Evolutionary conservation across 306 rosid species (phyloP), one percentile per base, ranked within the genome.

Genomic region (Lathyrus tuberosus): DNA sequence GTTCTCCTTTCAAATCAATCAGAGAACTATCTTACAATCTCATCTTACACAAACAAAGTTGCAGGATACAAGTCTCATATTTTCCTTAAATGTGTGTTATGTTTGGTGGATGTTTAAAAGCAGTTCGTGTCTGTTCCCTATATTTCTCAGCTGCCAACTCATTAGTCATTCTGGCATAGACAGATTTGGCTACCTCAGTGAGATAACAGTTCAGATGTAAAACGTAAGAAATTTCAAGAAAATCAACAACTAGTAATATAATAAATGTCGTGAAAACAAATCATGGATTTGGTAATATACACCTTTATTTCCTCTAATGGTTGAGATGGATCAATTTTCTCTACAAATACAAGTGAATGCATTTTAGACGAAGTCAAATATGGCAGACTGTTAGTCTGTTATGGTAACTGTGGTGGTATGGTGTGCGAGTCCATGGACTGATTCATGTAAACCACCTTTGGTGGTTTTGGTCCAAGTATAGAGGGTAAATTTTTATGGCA

Each of bases 301-400:
- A 24, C 22, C 69, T 64, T 64, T 33, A 64, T 64, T 64, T 64
- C 10, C 53, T 24, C 37, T 6, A 64, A 64, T 22, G 22, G 69
- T 24, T 63, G 20, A 13, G 69, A 42, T 64, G 22, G 37, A 13
- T 64, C 52, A 42, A 18, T 13, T 64, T 43, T 64, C 52, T 20
- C 52, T 22, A 38, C n/a, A 18, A 40, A 40, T 41, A 11, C n/a
- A 62, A 40, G 17, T 3, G 11, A 62, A 63, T 17, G 1, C 38
- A 42, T 43, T 64, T 64, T 40, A 20, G 17, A 20, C 3, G 53
- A 28, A 42, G 54, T 38, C 13, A 42, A 42, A 43, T 64, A 15
- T 13, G 16, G 73, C 49, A 37, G 38, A 49, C 40, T 4, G 41
- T 22, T 41, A 4, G 14, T 46, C 31, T 11, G 38, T 58, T 67